Percentiles rank a stretch among this genome's conserved stretches.
These are phyloP conservation scores for Aureobasidium pullulans DNA, from an alignment of 2,329 filamentous ascomycete genomes.

Conservation along the genomic window DNA sequence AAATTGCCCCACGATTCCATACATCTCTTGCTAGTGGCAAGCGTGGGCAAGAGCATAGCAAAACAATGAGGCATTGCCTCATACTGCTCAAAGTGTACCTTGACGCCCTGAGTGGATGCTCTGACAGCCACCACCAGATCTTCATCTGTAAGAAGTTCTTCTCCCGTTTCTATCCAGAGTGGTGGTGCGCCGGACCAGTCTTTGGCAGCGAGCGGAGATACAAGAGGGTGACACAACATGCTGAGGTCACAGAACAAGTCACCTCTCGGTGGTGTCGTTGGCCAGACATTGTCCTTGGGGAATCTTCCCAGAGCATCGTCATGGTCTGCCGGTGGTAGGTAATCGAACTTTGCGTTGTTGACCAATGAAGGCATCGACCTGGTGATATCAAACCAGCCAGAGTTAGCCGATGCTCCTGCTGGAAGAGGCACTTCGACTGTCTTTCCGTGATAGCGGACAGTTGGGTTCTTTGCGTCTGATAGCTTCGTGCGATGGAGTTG, in stretches of 20 bases:
- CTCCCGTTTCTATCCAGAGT: constrained; percentile 59
- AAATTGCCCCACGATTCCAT: constrained; percentile 30
- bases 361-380: constrained; percentile 53
- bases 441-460: constrained; percentile 54
- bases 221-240: constrained; percentile 56
- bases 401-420: constrained; percentile 55
- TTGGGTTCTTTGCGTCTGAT: constrained; percentile 36
- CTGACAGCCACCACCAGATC: constrained; percentile 52
- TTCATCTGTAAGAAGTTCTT: constrained; percentile 67
- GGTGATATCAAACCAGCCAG: constrained; percentile 66
- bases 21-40: constrained; percentile 26
- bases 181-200: constrained; percentile 60
- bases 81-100: constrained; percentile 62
- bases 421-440: constrained; percentile 56
- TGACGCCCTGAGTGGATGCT: constrained; percentile 50
- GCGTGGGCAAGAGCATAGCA: constrained; percentile 34
- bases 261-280: constrained; percentile 36
- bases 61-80: constrained; percentile 76
- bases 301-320: constrained; percentile 28
- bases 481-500: constrained; percentile 45
- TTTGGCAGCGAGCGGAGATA: constrained; percentile 49
- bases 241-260: constrained; percentile 41
- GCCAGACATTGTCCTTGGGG: constrained; percentile 45
- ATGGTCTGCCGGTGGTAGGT: constrained; percentile 45
- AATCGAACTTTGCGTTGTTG: constrained; percentile 52